Conservation (phyloP, 2,329 filamentous ascomycete genomes). For the Trichoderma breve region DNA sequence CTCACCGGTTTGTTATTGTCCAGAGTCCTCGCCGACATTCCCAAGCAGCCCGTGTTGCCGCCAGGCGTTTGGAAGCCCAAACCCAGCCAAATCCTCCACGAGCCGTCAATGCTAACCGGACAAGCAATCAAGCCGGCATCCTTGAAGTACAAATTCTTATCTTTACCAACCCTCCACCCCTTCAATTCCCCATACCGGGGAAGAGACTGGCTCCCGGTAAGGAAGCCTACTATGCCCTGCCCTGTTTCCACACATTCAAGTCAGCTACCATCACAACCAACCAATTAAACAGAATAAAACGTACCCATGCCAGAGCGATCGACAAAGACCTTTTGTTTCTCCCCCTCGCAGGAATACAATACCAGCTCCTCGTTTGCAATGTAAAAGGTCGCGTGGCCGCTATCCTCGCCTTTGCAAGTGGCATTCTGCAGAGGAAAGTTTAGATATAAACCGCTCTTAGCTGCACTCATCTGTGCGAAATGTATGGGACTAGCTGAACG, state of each 20-base stretch:
- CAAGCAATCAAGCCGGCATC: constrained; percentile 51
- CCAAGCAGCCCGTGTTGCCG: constrained; percentile 38
- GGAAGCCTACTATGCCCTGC: constrained; percentile 54
- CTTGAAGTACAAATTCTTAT: constrained; percentile 46
- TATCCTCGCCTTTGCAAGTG: constrained; percentile 43
- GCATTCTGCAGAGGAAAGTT: constrained; percentile 46
- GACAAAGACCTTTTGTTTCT: constrained; percentile 49
- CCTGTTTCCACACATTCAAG: constrained; percentile 32
- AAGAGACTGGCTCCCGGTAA: constrained; percentile 39
- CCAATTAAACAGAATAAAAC: constrained; percentile 19
- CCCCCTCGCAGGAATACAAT: constrained; percentile 44
- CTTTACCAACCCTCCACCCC: constrained; percentile 46
- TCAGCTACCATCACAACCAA: neutral
- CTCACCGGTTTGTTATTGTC: constrained; percentile 32
- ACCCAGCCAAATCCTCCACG: constrained; percentile 42
- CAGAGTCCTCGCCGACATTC: constrained; percentile 34
- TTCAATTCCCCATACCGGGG: constrained; percentile 45
- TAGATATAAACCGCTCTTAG: constrained; percentile 43
- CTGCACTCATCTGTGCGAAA: constrained; percentile 45
- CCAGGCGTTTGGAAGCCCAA: constrained; percentile 36
- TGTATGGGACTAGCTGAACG: constrained; percentile 51
- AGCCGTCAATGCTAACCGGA: constrained; percentile 43
- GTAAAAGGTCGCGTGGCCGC: constrained; percentile 49
- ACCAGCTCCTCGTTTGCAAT: constrained; percentile 46
- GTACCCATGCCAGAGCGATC: constrained; percentile 60